phyloP scores from a whole-genome alignment of 139 green algal genomes.

The Ettlia oleoabundans region DNA sequence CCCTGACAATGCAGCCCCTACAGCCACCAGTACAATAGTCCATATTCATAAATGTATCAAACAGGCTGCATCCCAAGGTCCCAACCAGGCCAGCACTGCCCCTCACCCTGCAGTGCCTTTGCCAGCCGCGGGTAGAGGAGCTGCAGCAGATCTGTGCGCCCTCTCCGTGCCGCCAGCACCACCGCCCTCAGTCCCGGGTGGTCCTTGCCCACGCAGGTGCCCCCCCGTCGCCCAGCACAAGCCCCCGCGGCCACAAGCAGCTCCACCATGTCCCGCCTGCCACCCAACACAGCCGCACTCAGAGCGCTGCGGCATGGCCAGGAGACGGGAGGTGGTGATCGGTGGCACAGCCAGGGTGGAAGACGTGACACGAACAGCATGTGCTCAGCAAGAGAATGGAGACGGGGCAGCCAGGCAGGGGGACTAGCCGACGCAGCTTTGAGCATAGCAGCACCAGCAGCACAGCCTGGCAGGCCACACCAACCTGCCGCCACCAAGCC shows the following conservation, averaged over 20 bases:
- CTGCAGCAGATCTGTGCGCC: background rate
- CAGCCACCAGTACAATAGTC: no score
- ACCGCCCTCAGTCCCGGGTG: slow-evolving; percentile 1
- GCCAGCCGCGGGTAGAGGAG: slow-evolving; percentile 10
- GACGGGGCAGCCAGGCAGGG: no score
- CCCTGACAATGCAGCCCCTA: no score
- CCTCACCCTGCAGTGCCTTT: background rate
- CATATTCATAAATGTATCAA: no score
- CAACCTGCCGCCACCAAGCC: no score
- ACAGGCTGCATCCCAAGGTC: background rate
- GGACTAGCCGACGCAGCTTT: no score
- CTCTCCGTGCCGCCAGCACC: slow-evolving; percentile 1
- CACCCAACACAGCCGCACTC: slow-evolving; percentile 7
- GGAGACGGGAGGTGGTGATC: background rate
- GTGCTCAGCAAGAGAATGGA: no score
- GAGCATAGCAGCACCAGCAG: no score
- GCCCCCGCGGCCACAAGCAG: slow-evolving; percentile 7
- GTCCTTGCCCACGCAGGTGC: background rate
- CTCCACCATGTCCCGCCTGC: background rate
- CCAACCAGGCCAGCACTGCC: background rate
- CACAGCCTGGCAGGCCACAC: no score
- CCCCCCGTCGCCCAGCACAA: background rate
- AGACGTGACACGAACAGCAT: no score
- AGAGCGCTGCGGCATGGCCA: background rate
- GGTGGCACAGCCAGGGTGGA: no score